A percentile compares a stretch with the other conserved stretches of the same genome.
Conservation (phyloP, 805 yeast genomes). For the Zygotorulaspora florentina region DNA sequence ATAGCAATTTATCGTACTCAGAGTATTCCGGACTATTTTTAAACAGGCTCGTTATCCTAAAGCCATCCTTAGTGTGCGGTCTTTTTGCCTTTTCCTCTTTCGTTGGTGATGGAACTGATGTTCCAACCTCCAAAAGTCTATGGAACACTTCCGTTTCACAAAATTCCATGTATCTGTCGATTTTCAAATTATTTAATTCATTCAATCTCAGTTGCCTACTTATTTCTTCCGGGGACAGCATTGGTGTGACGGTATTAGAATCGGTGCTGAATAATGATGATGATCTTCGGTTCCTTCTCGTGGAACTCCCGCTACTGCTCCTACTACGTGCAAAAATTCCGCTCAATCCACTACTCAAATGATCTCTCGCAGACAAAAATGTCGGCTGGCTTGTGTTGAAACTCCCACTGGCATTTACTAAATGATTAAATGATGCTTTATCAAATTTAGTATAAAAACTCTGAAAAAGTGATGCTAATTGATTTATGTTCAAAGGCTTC, state of each 20-base stretch:
- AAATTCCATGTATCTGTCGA: slow-evolving; percentile 30
- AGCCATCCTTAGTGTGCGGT: slow-evolving; percentile 9
- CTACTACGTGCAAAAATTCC: slow-evolving; percentile 35
- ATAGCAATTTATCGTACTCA: slow-evolving; percentile 27
- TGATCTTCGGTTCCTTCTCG: slow-evolving; percentile 28
- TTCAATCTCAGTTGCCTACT: slow-evolving; percentile 24
- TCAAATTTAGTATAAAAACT: slow-evolving; percentile 31
- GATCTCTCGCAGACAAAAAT: slow-evolving; percentile 28
- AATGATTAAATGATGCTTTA: slow-evolving; percentile 28
- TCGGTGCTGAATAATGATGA: slow-evolving; percentile 31
- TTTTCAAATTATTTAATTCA: slow-evolving; percentile 25
- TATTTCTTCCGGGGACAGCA: slow-evolving; percentile 34
- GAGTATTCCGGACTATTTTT: slow-evolving; percentile 32
- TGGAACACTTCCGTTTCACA: slow-evolving; percentile 32
- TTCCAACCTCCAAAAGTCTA: slow-evolving; percentile 31
- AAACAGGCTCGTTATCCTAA: slow-evolving; percentile 26
- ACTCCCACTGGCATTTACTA: slow-evolving; percentile 5
- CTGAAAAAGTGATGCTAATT: slow-evolving; percentile 32
- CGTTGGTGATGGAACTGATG: slow-evolving; percentile 25
- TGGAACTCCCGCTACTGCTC: slow-evolving; percentile 28
- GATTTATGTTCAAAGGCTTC: slow-evolving; percentile 29
- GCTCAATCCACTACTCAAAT: slow-evolving; percentile 34
- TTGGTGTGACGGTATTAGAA: slow-evolving; percentile 22
- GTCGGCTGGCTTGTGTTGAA: slow-evolving; percentile 8
- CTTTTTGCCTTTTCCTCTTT: slow-evolving; percentile 8